Conservation (phyloP, 352 stramenopile genomes). For the Phytophthora pistaciae region DNA sequence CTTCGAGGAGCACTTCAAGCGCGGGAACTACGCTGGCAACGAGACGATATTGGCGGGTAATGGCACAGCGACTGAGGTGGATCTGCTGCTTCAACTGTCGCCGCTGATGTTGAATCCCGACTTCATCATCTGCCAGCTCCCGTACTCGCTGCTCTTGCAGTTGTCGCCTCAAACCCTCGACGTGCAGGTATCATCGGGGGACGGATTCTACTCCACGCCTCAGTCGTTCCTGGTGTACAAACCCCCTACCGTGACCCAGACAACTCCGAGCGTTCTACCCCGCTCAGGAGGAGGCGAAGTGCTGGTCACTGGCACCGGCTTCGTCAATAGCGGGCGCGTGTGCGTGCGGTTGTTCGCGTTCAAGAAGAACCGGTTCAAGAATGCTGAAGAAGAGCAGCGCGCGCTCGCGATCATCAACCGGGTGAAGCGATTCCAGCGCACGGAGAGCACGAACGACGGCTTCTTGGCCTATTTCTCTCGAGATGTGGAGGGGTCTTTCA, state of each 20-base stretch:
- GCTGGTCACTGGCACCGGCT: conserved; percentile 47
- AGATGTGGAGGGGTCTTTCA: conserved; percentile 50
- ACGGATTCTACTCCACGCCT: conserved; percentile 57
- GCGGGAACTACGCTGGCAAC: conserved; percentile 28
- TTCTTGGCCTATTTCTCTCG: conserved; percentile 49
- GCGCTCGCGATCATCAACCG: conserved; percentile 48
- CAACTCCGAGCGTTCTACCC: conserved; percentile 58
- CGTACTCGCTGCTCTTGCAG: conserved; percentile 12
- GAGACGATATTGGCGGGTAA: background rate
- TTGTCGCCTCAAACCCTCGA: conserved; percentile 47
- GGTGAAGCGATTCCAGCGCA: conserved; percentile 33
- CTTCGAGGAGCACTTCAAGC: conserved; percentile 69
- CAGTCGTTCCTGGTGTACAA: conserved; percentile 59
- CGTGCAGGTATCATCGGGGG: conserved; percentile 73
- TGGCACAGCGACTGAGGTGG: conserved; percentile 44
- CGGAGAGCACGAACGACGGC: conserved; percentile 33
- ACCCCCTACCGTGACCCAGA: conserved; percentile 48
- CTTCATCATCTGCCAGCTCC: conserved; percentile 49
- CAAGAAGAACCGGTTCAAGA: conserved; percentile 36
- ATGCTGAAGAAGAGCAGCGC: conserved; percentile 31
- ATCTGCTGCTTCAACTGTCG: conserved; percentile 72
- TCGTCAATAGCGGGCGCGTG: conserved; percentile 50
- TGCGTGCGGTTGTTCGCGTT: conserved; percentile 65
- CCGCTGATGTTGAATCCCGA: conserved; percentile 57
- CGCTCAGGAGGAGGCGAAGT: conserved; percentile 67